These are phyloP conservation scores for Trichothecium sympodiale DNA, from an alignment of 2,329 filamentous ascomycete species.

Conservation along the genomic window DNA sequence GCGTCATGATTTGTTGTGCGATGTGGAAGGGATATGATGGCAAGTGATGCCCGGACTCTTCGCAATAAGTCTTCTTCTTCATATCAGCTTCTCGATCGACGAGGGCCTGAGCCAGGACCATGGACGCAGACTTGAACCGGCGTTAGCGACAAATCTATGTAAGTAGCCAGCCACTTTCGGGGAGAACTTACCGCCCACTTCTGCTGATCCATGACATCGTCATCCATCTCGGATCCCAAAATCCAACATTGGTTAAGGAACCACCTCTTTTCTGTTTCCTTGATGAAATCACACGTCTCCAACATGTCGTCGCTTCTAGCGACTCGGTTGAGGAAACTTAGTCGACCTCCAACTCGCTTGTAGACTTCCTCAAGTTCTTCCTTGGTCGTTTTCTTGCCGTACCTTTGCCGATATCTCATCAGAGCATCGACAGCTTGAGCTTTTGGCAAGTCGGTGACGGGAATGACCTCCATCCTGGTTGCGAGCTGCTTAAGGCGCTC, in stretches of 20 bases:
- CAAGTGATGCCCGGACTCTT: constrained; percentile 58
- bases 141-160: not conserved
- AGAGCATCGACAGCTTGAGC: constrained; percentile 66
- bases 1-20: constrained; percentile 87
- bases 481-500: constrained; percentile 87
- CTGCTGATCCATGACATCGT: constrained; percentile 97
- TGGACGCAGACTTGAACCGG: constrained; percentile 60
- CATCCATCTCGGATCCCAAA: constrained; percentile 67
- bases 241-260: constrained; percentile 69
- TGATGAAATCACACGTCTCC: constrained; percentile 63
- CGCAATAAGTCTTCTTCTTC: constrained; percentile 49
- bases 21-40: constrained; percentile 73
- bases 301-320: constrained; percentile 81
- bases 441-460: constrained; percentile 75
- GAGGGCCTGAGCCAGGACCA: constrained; percentile 83
- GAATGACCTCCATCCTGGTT: constrained; percentile 88
- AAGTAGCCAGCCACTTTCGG: not conserved
- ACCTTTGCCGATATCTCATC: constrained; percentile 67
- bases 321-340: constrained; percentile 81
- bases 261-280: constrained; percentile 61
- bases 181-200: constrained; percentile 69
- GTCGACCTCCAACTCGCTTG: constrained; percentile 71
- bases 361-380: constrained; percentile 65
- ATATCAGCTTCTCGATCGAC: constrained; percentile 68
- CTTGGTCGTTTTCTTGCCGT: constrained; percentile 53